Conservation (phyloP, 1,284 basidiomycete genomes). For the Cerioporus squamosus region DNA sequence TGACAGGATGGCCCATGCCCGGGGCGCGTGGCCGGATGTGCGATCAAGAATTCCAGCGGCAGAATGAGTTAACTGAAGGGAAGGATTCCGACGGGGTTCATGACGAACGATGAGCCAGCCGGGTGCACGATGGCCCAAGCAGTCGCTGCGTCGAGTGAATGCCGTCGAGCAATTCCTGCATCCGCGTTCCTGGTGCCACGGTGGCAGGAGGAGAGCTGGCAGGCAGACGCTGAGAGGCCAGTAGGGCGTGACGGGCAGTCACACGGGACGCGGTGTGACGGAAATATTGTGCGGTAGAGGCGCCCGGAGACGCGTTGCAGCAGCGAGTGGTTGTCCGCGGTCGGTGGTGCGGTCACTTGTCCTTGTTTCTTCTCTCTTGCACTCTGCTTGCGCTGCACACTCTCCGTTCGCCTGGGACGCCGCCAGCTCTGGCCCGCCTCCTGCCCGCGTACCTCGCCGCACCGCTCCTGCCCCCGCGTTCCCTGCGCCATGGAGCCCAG, state of each 20-base stretch:
- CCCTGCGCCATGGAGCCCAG: conserved; percentile 33
- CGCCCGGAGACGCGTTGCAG: background rate
- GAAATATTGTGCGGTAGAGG: background rate
- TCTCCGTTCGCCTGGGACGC: conserved; percentile 9
- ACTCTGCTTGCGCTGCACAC: conserved; percentile 8
- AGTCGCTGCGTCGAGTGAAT: too few relatives aligned
- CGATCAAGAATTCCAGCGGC: conserved; percentile 3
- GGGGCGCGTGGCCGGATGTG: conserved; percentile 17
- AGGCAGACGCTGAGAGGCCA: too few relatives aligned
- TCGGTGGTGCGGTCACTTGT: background rate
- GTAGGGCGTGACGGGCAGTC: too few relatives aligned
- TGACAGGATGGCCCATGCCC: conserved; percentile 10
- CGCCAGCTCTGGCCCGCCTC: background rate
- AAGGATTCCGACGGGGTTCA: background rate
- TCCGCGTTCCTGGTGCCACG: too few relatives aligned
- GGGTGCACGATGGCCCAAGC: background rate
- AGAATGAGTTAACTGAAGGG: conserved; percentile 9
- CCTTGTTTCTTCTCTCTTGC: background rate
- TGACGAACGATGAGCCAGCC: background rate
- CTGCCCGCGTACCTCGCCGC: background rate
- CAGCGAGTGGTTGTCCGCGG: background rate
- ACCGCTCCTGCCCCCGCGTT: background rate
- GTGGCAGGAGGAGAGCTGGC: too few relatives aligned
- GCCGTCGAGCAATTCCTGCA: too few relatives aligned
- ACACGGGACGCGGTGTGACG: too few relatives aligned